Base-by-base conservation (phyloP, 257 asterid genomes). In the Parsonsia alboflavescens region DNA sequence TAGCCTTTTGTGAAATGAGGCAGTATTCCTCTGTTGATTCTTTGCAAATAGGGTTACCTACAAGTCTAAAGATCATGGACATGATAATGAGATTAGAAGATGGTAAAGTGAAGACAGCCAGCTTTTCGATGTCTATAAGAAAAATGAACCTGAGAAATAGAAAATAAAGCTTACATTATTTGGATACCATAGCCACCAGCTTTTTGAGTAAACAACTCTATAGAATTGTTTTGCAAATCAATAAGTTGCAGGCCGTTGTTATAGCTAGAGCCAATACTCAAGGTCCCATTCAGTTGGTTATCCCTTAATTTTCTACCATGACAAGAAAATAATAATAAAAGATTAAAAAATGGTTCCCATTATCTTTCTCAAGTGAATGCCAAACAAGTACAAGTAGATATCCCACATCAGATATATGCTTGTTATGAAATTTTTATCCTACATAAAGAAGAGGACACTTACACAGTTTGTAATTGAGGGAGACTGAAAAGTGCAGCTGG, bases 21-120 rank as follows among this genome's bases (percentile, higher is more conserved):
- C 97, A 94, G 84, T 85, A 92, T 22, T 15, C 72, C 67, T 80
- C 61, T 6, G 80, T 53, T 82, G 48, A 59, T 71, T 77, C 77
- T 53, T 73, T 53, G 83, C 98, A 93, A 49, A 87, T 67, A 10
- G 97, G 98, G 75, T 93, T 93, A 13, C 79, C 92, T 65, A 58
- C 81, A n/a, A 93, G 90, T 63, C 98, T 93, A 36, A 66, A 72
- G 72, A 61, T 54, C 74, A 75, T 42, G 56, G 33, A 28, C 22
- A 74, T 48, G 24, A 22, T 56, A 26, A 10, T 13, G 30, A 46
- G 57, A 39, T 42, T 6, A 78, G 24, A 70, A 68, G 44, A 83
- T 66, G 59, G 73, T 64, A 13, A 82, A 65, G 74, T 12, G 19
- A 71, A 61, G 73, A 52, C 26, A 70, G 73, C 58, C 54, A 22